phyloP scores from a whole-genome alignment of 2,329 filamentous ascomycete genomes.

The Neonectria magnoliae region DNA sequence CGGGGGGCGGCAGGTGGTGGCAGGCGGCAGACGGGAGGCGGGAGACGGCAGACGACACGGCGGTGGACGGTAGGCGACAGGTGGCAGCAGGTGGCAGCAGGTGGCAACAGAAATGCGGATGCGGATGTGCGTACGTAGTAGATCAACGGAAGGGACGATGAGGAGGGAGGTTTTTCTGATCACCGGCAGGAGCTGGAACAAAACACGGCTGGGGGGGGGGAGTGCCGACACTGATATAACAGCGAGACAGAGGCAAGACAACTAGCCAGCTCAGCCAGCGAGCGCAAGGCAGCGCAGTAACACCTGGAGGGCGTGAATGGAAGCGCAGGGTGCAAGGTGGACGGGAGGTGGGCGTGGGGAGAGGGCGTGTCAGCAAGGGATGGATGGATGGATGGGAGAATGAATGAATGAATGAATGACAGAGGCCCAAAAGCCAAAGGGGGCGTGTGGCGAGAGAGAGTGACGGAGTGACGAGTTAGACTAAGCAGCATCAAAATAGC shows the following conservation, averaged over 20 bases:
- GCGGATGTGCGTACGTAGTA: background rate
- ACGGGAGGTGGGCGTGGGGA: conserved; percentile 14
- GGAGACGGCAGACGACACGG: background rate
- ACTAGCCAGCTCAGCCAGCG: conserved; percentile 38
- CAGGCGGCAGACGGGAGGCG: conserved; percentile 20
- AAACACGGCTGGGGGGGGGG: conserved; percentile 28
- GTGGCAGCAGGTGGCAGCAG: background rate
- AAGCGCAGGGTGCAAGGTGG: too few species aligned
- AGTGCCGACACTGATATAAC: conserved; percentile 31
- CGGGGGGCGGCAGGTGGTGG: conserved; percentile 32
- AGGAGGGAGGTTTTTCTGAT: conserved; percentile 37
- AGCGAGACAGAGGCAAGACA: conserved; percentile 28
- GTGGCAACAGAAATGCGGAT: conserved; percentile 8
- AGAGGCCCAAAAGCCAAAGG: conserved; percentile 1
- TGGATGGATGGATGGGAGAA: background rate
- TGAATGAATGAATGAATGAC: background rate
- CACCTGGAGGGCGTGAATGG: conserved; percentile 17
- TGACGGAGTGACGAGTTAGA: conserved; percentile 13
- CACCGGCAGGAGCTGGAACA: conserved; percentile 44
- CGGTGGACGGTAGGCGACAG: conserved; percentile 19
- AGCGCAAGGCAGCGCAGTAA: conserved; percentile 22
- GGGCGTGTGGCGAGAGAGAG: conserved; percentile 12
- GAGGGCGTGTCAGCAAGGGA: background rate
- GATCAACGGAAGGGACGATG: conserved; percentile 22
- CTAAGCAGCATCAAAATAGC: conserved; percentile 28